phyloP scores from a whole-genome alignment of 2,329 filamentous ascomycete genomes.

The Cryphonectria japonica region DNA sequence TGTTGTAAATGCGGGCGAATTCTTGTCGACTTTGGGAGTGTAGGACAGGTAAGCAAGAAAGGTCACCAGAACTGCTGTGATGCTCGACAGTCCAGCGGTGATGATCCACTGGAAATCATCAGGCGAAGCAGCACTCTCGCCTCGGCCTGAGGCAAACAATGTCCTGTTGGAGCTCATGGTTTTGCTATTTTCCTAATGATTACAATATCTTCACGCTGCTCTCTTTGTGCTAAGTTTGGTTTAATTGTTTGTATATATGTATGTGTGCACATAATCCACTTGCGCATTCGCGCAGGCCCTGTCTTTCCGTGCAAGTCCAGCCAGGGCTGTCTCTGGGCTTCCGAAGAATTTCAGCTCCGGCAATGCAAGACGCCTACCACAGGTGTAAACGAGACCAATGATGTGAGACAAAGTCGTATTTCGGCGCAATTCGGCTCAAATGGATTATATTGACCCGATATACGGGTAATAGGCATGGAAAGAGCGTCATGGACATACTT shows the following conservation, averaged over 20 bases:
- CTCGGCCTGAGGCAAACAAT: not conserved
- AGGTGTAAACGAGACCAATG: not conserved
- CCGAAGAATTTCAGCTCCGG: not conserved
- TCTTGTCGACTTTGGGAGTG: slow-evolving; percentile 8
- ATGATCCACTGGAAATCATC: not conserved
- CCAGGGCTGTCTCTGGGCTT: not conserved
- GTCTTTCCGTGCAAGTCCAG: not conserved
- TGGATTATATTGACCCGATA: not conserved
- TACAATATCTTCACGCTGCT: not conserved
- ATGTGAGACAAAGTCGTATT: not conserved
- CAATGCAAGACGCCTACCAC: not conserved
- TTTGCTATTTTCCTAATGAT: not conserved
- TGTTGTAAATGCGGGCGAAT: not conserved
- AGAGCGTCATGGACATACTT: not conserved
- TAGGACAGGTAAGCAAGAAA: not conserved
- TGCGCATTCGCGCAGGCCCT: not conserved
- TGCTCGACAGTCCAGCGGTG: not conserved
- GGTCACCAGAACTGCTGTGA: not conserved
- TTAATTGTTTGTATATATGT: not conserved
- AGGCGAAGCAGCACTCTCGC: not conserved
- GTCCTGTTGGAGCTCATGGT: not conserved
- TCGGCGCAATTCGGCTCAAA: not conserved
- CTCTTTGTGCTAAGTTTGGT: not conserved
- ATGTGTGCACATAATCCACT: not conserved
- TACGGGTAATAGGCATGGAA: not conserved